These are phyloP conservation scores for Lentinus polychrous DNA, from an alignment of 1,284 basidiomycete species.

Conservation along the genomic window DNA sequence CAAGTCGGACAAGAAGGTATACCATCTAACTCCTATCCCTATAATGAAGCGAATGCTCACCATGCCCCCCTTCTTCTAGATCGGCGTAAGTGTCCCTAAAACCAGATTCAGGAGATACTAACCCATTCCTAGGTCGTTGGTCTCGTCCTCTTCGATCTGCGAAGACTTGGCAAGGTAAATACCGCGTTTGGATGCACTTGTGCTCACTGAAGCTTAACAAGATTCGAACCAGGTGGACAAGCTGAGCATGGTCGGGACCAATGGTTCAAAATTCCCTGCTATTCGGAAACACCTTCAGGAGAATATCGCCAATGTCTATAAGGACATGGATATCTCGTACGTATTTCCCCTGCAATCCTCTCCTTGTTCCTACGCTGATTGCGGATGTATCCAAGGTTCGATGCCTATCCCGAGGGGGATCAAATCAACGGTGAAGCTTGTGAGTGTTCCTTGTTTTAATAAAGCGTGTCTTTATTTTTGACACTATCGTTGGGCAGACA, in stretches of 20 bases:
- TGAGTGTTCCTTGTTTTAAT: conserved; percentile 31
- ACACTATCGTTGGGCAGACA: conserved; percentile 47
- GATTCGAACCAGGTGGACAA: conserved; percentile 44
- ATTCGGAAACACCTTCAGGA: conserved; percentile 77
- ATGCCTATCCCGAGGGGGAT: conserved; percentile 70
- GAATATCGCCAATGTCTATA: conserved; percentile 82
- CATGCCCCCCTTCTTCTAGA: conserved; percentile 31
- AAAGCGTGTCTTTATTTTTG: not conserved
- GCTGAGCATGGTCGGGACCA: conserved; percentile 79
- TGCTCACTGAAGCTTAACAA: not conserved
- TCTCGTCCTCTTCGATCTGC: conserved; percentile 85
- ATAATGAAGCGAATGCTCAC: not conserved
- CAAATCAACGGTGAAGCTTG: conserved; percentile 76
- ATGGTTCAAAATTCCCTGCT: conserved; percentile 79
- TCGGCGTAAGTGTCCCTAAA: conserved; percentile 46
- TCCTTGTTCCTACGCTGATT: not conserved
- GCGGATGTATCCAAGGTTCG: conserved; percentile 49
- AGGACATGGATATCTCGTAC: conserved; percentile 78
- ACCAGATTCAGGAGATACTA: not conserved
- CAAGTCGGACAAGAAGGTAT: conserved; percentile 89
- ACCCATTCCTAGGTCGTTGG: conserved; percentile 65
- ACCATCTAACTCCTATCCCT: conserved; percentile 6
- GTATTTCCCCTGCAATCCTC: conserved; percentile 16
- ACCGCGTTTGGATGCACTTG: conserved; percentile 1
- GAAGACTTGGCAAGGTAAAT: conserved; percentile 75